Base-by-base conservation (phyloP, 805 yeast species). In the Middelhovenomyces tepae region DNA sequence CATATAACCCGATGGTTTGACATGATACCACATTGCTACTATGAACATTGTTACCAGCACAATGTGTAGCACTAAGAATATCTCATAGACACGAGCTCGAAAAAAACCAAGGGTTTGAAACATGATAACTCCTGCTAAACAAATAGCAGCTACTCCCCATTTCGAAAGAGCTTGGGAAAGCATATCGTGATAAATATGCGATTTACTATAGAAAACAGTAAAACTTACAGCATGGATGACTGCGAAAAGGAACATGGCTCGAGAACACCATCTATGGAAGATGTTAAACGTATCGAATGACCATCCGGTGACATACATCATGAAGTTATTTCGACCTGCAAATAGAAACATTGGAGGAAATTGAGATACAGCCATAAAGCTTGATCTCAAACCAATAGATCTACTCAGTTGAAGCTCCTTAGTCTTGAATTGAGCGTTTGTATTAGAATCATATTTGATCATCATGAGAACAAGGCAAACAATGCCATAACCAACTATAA, bases 301-400 rank as follows among this genome's bases (percentile, higher is more conserved):
- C 62, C 81, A 65, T 2, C 87, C 84, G 1, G 86, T 69, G 4
- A 77, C 34, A 49, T 58, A 60, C 40, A 71, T 67, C 47, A 82
- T 60, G 14, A 83, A 72, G 48, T 79, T 82, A 53, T 82, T 83
- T 46, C 91, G 62, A 19, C 80, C 78, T 4, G 67, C 75, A 58
- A 82, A 89, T 35, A 67, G 57, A 56, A 76, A 76, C 3, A 48
- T 36, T 24, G 54, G 39, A 6, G 55, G 58, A 0, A 61, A 33
- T 49, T 71, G 58, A 4, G 59, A 84, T n/a, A 65, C 60, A 2
- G 64, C 51, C 28, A 73, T 47, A 16, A 75, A 62, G 2, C 75
- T 80, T 2, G 75, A 46, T 45, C 83, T 59, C 43, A 73, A 91
- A 4, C 69, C 68, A 30, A 56, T 42, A 40, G 53, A 65, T 19